Evolutionary conservation across 140 eudicot species (phyloP).

Genomic region (Cichorium intybus): DNA sequence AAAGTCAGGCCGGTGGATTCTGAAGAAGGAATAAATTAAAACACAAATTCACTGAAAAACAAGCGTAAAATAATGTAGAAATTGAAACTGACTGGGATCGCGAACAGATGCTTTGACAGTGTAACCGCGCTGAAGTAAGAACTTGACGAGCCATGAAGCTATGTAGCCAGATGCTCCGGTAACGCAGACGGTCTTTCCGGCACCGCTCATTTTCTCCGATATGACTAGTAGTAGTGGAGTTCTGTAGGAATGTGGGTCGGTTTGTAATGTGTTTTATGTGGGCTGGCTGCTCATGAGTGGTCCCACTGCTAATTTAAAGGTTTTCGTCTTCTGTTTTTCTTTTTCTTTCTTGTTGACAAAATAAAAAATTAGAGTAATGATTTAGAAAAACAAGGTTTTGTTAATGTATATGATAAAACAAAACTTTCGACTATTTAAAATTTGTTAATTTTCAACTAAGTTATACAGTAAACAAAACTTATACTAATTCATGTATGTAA

Average conservation of each 20-base stretch:
- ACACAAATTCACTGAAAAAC: not conserved
- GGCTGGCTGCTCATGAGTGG: not conserved
- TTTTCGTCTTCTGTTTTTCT: not conserved
- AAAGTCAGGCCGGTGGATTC: not conserved
- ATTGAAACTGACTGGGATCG: slow-evolving; percentile 38
- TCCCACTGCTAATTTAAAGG: not conserved
- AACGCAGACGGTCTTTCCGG: slow-evolving; percentile 45
- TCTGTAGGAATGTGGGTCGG: not conserved
- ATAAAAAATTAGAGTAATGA: too few species aligned
- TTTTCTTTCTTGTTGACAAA: not conserved
- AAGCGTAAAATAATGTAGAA: not conserved
- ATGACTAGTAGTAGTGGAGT: not conserved
- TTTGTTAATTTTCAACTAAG: too few species aligned
- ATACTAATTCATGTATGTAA: too few species aligned
- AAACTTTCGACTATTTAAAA: too few species aligned
- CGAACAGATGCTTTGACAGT: slow-evolving; percentile 69
- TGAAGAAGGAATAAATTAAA: not conserved
- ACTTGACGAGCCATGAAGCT: slow-evolving; percentile 68
- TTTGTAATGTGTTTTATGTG: not conserved
- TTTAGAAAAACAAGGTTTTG: too few species aligned
- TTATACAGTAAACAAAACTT: too few species aligned
- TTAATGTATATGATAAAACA: too few species aligned
- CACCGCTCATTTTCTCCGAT: slow-evolving; percentile 27
- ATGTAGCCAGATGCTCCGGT: slow-evolving; percentile 68
- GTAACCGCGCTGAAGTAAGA: slow-evolving; percentile 52